Evolutionary conservation across 2,329 filamentous ascomycete species (phyloP).

Genomic region (Didymella arachidicola): DNA sequence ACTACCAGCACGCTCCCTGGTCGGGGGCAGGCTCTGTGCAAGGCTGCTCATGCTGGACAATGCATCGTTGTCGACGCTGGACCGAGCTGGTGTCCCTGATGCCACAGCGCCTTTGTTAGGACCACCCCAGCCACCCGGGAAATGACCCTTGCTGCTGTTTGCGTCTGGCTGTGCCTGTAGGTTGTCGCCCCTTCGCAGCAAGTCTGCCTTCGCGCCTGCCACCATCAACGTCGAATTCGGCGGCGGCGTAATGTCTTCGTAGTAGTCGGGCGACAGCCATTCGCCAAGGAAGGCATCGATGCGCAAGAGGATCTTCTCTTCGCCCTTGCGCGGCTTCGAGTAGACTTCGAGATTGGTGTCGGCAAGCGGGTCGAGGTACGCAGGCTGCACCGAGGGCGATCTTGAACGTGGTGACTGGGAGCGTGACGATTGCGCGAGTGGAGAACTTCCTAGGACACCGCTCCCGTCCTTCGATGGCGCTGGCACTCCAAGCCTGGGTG

Average conservation of each 20-base stretch:
- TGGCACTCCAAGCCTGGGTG: slow-evolving; percentile 33
- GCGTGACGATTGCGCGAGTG: slow-evolving; percentile 23
- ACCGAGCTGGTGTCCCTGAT: slow-evolving; percentile 22
- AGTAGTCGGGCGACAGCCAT: slow-evolving; percentile 94
- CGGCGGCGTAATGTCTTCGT: slow-evolving; percentile 88
- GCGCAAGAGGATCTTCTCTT: slow-evolving; percentile 63
- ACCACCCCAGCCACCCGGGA: slow-evolving; percentile 63
- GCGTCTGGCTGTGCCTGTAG: slow-evolving; percentile 56
- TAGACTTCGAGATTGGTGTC: slow-evolving; percentile 49
- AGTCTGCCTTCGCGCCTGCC: slow-evolving; percentile 83
- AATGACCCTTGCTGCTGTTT: slow-evolving; percentile 56
- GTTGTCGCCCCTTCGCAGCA: slow-evolving; percentile 76
- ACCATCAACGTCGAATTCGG: slow-evolving; percentile 88
- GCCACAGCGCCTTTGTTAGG: slow-evolving; percentile 47
- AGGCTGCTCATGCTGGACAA: slow-evolving; percentile 46
- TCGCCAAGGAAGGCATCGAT: slow-evolving; percentile 94
- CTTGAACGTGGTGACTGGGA: slow-evolving; percentile 22
- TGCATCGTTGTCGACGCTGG: slow-evolving; percentile 29
- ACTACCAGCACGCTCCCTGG: slow-evolving; percentile 59
- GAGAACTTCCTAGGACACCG: slow-evolving; percentile 19
- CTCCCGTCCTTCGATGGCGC: slow-evolving; percentile 29
- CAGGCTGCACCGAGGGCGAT: slow-evolving; percentile 34
- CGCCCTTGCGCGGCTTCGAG: slow-evolving; percentile 45
- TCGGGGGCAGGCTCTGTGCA: slow-evolving; percentile 47
- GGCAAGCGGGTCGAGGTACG: slow-evolving; percentile 44